Base-by-base conservation (phyloP, 2,329 filamentous ascomycete species). In the Hansfordia pulvinata region DNA sequence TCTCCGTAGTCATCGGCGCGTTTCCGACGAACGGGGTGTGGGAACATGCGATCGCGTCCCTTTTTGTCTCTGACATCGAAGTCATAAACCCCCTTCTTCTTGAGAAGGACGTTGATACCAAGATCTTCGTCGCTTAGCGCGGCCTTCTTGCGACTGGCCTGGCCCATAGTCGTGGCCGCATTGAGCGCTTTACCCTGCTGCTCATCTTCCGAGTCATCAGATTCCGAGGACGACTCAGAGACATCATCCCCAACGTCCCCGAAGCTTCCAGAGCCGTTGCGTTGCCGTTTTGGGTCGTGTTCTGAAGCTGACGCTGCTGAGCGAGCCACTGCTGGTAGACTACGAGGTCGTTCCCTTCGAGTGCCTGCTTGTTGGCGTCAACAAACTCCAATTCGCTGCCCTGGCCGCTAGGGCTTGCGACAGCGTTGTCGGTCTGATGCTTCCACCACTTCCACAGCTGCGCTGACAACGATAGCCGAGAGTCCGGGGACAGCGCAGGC, bases 311-410 rank as follows among this genome's bases (percentile, higher is more conserved):
- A 17, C 82, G 69, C 50, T 93, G 83, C 4, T 83, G 85, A 1
- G 85, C 84, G 8, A 93, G 65, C 64, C 85, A 94, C 45, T 94
- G 85, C 43, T 96, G 85, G 45, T 98, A 96, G 2, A 85, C 57
- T 10, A 67, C 56, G 9, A 90, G 63, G 41, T 96, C 88, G 20
- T 78, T 74, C 2, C 77, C 74, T 43, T 81, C 74, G 1, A 93
- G 56, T 2, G 76, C 64, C 25, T 74, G 62, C 26, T 73, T 67
- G 40, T 69, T 62, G 5, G 72, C 62, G 30, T 81, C 64, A 6
- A 52, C 58, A 23, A 84, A 53, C 30, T 71, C 58, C 10, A 86
- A 46, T 30, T 72, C 60, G 32, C 66, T 64, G 11, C 75, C 75
- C 22, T 67, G 68, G 15, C 70, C 73, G 36, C 76, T 67, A 10